Evolutionary conservation across 352 stramenopile species (phyloP).

Genomic region (Blastocystis sp.): DNA sequence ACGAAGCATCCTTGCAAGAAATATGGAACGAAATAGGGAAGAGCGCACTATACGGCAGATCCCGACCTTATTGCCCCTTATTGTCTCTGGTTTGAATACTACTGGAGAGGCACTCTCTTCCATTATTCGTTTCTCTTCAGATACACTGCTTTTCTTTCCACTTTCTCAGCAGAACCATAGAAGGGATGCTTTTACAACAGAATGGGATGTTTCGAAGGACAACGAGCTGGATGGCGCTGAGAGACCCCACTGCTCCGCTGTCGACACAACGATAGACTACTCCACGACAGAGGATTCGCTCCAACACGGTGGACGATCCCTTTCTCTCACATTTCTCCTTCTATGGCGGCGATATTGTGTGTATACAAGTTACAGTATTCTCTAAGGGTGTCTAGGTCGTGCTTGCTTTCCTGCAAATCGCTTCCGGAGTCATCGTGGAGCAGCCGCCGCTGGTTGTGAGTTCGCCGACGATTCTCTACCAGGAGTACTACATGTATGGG

Average conservation of each 20-base stretch:
- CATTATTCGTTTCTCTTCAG: no score
- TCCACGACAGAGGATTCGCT: no score
- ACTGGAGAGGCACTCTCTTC: not conserved
- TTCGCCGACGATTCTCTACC: not conserved
- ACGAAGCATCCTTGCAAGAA: conserved; percentile 47
- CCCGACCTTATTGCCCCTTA: not conserved
- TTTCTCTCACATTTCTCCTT: not conserved
- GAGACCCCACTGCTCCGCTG: no score
- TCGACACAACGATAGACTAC: no score
- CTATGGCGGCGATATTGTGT: not conserved
- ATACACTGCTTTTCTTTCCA: no score
- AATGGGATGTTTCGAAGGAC: no score
- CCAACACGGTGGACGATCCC: not conserved
- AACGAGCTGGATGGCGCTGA: no score
- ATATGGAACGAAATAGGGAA: conserved; percentile 32
- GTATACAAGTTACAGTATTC: not conserved
- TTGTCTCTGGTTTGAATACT: not conserved
- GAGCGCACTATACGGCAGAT: not conserved
- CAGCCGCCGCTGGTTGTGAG: not conserved
- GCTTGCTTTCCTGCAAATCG: not conserved
- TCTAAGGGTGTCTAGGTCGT: not conserved
- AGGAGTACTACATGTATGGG: conserved; percentile 33
- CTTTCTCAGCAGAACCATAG: no score
- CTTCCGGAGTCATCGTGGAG: not conserved
- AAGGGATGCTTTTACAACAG: no score